Evolutionary conservation across 2,329 filamentous ascomycete genomes (phyloP), one percentile per base, ranked within the genome.

Genomic region (Diaporthe nobilis): DNA sequence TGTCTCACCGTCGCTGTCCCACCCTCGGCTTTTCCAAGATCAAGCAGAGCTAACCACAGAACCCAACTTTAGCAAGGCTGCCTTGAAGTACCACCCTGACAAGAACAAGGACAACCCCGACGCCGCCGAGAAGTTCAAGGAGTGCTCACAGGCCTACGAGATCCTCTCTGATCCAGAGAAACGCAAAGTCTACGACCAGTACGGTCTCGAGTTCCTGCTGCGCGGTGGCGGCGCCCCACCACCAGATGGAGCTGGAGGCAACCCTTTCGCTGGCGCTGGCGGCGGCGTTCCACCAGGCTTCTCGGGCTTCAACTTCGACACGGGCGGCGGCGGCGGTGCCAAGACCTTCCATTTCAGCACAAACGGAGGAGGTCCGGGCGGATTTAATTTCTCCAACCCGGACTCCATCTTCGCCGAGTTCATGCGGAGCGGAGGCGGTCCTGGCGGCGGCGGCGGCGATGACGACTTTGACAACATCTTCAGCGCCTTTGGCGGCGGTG

Each of bases 161-260:
- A 98, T 99, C 80, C 92, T 99, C 4, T 98, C 95, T 77, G 97
- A 99, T 81, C 96, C 96, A 76, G 96, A 98, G 83, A 99, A 98
- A 87, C 94, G 97, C 81, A 97, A 98, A 85, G 93, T 93, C 57
- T 99, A 99, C 84, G 97, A 99, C 84, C 93, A 96, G 83, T 98
- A 93, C 85, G 97, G 97, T 77, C 93, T 98, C 77, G 97, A 98
- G 81, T 98, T 96, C 86, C 90, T 99, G 71, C 89, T 98, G 44
- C 93, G 94, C 68, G 96, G 96, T 67, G 95, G 95, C 42, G 88
- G 90, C 68, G 87, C 91, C 12, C 92, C 94, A 47, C 91, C 94
- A 13, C 90, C 93, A 10, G 89, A 88, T 31, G 86, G 85, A 86
- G 87, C 82, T 13, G 89, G 89, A 73, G 88, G 88, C 53, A 92